Conservation (phyloP, 1,139 yeast species). For the Taphrina deformans region DNA sequence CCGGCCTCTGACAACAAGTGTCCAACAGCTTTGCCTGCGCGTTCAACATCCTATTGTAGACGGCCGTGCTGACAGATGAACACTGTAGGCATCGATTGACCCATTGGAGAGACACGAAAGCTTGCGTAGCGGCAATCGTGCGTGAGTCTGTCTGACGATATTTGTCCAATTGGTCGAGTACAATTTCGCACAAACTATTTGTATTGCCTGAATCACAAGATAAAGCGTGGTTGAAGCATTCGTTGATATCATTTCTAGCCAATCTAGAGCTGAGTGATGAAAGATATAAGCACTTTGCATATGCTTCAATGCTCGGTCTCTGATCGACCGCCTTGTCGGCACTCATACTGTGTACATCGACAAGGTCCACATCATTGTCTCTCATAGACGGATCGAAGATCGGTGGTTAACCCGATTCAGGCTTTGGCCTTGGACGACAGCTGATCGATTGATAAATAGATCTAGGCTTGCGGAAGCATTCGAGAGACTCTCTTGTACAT, state of each 20-base stretch:
- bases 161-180: background rate
- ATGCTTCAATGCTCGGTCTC: background rate
- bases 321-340: no score
- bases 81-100: background rate
- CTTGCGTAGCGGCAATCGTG: slow-evolving; percentile 5
- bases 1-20: background rate
- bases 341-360: no score
- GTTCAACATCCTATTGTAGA: background rate
- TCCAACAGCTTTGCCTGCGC: slow-evolving; percentile 21
- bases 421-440: no score
- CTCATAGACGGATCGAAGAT: no score
- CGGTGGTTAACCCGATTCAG: no score
- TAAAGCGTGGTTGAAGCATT: background rate
- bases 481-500: no score
- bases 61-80: background rate
- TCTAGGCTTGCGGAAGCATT: no score
- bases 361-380: no score
- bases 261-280: background rate
- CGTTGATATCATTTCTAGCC: background rate
- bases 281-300: background rate
- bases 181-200: background rate
- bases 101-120: slow-evolving; percentile 24
- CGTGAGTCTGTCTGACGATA: background rate
- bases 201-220: background rate
- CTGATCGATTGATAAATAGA: no score